Conservation (phyloP, 2,329 filamentous ascomycete genomes). For the Phymatotrichopsis omnivora region DNA sequence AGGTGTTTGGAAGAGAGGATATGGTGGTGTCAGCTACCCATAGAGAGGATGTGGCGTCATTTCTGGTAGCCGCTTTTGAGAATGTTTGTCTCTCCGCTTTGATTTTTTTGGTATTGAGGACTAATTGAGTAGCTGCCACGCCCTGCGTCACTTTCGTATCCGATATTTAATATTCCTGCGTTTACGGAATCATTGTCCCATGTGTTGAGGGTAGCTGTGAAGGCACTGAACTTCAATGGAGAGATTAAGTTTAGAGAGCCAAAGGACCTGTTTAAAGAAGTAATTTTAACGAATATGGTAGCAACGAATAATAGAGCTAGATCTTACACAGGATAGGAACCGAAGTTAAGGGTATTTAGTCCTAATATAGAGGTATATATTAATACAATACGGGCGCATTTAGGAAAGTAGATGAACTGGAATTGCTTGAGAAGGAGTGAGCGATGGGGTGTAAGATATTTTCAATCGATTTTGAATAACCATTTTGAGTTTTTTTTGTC, state of each 20-base stretch:
- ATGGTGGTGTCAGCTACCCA: conserved; percentile 33
- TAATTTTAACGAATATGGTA: conserved; percentile 31
- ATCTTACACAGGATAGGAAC: conserved; percentile 34
- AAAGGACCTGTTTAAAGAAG: conserved; percentile 31
- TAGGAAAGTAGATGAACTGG: too few relatives aligned
- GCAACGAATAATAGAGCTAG: conserved; percentile 31
- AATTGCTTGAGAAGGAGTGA: too few relatives aligned
- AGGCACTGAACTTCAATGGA: conserved; percentile 30
- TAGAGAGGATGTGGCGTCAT: conserved; percentile 36
- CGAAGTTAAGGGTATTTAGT: too few relatives aligned
- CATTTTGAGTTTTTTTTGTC: too few relatives aligned
- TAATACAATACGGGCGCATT: too few relatives aligned
- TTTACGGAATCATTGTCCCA: conserved; percentile 33
- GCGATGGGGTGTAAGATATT: too few relatives aligned
- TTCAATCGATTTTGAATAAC: too few relatives aligned
- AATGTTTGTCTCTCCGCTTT: conserved; percentile 26
- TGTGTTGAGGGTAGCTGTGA: conserved; percentile 31
- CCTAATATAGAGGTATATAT: too few relatives aligned
- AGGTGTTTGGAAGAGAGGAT: conserved; percentile 28
- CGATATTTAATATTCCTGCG: conserved; percentile 36
- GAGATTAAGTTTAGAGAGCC: conserved; percentile 30
- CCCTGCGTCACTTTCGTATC: conserved; percentile 32
- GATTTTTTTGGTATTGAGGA: background rate
- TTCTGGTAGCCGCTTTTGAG: conserved; percentile 34
- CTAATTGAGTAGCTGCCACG: conserved; percentile 9